A percentile compares a stretch with the other conserved stretches of the same genome.
phyloP scores from a whole-genome alignment of 139 green algal species.

The Volvox africanus region DNA sequence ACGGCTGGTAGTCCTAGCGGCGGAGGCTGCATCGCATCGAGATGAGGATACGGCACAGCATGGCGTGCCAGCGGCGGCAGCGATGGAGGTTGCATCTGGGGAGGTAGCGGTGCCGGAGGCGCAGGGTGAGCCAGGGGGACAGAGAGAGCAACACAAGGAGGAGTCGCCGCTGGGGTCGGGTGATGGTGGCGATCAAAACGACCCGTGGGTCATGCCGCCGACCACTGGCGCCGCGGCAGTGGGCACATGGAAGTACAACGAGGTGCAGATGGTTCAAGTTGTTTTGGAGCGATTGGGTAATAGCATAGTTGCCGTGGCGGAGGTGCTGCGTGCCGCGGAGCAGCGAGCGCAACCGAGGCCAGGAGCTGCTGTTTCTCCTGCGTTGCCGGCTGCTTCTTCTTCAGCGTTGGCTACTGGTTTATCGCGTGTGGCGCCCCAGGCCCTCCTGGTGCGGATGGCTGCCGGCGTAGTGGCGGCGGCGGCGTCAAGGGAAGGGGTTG shows the following conservation, averaged over 20 bases:
- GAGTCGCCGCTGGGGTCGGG: background rate
- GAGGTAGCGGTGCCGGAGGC: background rate
- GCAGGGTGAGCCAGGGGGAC: background rate
- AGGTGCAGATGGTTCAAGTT: background rate
- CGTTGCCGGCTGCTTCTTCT: background rate
- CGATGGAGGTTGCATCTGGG: background rate
- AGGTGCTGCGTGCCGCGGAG: background rate
- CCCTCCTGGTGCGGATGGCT: constrained; percentile 6
- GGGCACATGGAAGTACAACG: too few relatives aligned
- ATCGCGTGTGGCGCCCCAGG: background rate
- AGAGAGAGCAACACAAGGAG: background rate
- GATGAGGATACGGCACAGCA: background rate
- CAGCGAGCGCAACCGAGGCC: background rate
- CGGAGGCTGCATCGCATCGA: background rate
- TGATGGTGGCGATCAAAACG: background rate
- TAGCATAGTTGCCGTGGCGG: background rate
- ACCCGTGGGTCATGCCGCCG: too few relatives aligned
- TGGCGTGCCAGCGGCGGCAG: background rate
- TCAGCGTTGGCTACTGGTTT: background rate
- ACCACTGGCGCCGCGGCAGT: too few relatives aligned
- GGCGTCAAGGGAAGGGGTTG: background rate
- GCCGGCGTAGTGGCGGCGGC: constrained; percentile 3
- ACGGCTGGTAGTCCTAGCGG: constrained; percentile 20
- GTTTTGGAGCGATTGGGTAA: background rate
- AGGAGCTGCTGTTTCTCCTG: background rate